Base-by-base conservation (phyloP, 2,329 filamentous ascomycete species). In the Fusarium mexicanum region DNA sequence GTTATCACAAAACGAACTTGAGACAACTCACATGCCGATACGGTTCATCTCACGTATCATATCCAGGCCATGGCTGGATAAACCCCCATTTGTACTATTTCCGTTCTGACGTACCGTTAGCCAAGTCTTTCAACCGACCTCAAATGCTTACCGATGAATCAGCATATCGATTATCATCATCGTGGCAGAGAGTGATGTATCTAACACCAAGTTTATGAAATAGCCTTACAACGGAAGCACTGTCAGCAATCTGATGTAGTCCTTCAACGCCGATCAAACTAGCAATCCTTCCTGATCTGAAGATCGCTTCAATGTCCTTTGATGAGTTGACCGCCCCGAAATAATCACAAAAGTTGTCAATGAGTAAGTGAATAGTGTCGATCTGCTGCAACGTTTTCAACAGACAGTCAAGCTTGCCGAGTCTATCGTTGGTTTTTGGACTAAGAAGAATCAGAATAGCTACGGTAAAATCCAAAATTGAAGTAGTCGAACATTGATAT, bases 251-350 rank as follows among this genome's bases (percentile, higher is more conserved):
- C 20, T 54, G 51, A 17, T 54, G 51, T 22, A 54, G 33, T 10
- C 51, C 51, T 54, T 54, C 51, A 37, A 40, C 51, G 22, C 51
- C 51, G 17, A 54, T 54, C 20, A 54, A 40, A 54, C 51, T 54
- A 26, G 51, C 51, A 40, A 37, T 26, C 35, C 24, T 54, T 37
- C 35, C 51, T 20, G 33, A 38, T 24, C 18, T 37, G 4, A 54
- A 54, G 22, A 54, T 54, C 17, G n/a, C 2, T 10, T 38, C 33
- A 22, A 54, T 54, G 11, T 54, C 51, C 16, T 14, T 48, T 5
- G 46, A 48, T 31, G 46, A 48, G 26, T 11, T 48, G 8, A 48
- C 46, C 7, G 20, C 46, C 14, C 46, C 46, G 9, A 48, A 48
- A n/a, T 31, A 17, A 11, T 48, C 26, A 31, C 26, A 22, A 16